These are phyloP conservation scores for Aspergillus bertholletiae DNA, from an alignment of 495 filamentous ascomycete species.

Conservation along the genomic window DNA sequence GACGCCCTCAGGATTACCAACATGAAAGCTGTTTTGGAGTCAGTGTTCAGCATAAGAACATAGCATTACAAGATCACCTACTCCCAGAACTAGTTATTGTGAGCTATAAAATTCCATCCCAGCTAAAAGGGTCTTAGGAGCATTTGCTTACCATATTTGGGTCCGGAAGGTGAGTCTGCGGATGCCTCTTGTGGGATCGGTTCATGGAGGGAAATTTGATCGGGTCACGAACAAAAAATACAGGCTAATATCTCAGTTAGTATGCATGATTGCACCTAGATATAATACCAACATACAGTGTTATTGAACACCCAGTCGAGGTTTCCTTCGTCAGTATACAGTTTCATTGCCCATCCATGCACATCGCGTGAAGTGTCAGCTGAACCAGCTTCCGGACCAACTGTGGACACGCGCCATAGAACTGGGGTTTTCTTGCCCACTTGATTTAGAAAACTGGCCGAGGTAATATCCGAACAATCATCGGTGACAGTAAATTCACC, in stretches of 20 bases:
- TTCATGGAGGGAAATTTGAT: constrained; percentile 56
- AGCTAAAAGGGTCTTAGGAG: background rate
- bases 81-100: constrained; percentile 10
- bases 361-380: constrained; percentile 57
- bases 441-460: constrained; percentile 2
- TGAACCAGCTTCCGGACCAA: constrained; percentile 55
- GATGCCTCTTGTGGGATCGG: constrained; percentile 48
- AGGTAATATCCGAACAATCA: constrained; percentile 3
- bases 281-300: constrained; percentile 2
- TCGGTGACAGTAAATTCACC: constrained; percentile 1
- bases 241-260: constrained; percentile 7
- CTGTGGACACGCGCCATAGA: constrained; percentile 57
- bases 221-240: constrained; percentile 55
- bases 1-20: constrained; percentile 1
- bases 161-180: constrained; percentile 42
- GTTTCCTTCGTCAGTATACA: constrained; percentile 71
- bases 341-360: constrained; percentile 62
- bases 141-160: constrained; percentile 35
- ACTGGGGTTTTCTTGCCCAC: constrained; percentile 56
- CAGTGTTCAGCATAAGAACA: background rate
- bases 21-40: background rate
- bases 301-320: constrained; percentile 62
- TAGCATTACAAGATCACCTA: background rate
- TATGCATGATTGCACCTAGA: background rate
- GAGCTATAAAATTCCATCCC: background rate